These are phyloP conservation scores for Pseudoturritis turrita DNA, from an alignment of 345 rosid species.

Conservation along the genomic window DNA sequence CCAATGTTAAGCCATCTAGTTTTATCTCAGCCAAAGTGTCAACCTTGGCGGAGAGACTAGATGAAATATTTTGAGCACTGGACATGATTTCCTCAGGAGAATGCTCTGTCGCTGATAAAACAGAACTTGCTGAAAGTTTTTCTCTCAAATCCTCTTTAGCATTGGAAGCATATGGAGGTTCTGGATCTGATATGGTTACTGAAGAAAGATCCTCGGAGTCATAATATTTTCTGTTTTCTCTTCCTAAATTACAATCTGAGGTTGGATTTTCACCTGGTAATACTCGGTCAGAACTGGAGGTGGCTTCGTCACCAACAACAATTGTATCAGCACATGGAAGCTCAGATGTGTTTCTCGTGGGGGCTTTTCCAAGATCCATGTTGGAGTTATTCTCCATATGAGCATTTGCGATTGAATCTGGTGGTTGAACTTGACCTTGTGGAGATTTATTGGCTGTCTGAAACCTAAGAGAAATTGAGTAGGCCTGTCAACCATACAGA, in stretches of 20 bases:
- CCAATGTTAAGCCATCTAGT: slow-evolving; percentile 34
- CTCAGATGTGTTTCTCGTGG: slow-evolving; percentile 23
- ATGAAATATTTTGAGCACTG: slow-evolving; percentile 23
- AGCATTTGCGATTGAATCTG: background rate
- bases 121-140: background rate
- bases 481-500: slow-evolving; percentile 8
- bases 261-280: slow-evolving; percentile 7
- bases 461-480: slow-evolving; percentile 37
- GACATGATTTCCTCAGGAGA: background rate
- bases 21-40: slow-evolving; percentile 35
- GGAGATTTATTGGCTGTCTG: slow-evolving; percentile 30
- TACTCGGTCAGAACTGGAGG: slow-evolving; percentile 20
- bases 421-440: slow-evolving; percentile 36
- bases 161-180: slow-evolving; percentile 7
- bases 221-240: slow-evolving; percentile 14
- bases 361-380: slow-evolving; percentile 22
- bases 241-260: slow-evolving; percentile 20
- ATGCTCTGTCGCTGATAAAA: slow-evolving; percentile 6
- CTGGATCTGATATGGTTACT: slow-evolving; percentile 13
- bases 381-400: slow-evolving; percentile 11
- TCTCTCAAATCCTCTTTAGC: slow-evolving; percentile 10
- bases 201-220: slow-evolving; percentile 8
- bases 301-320: slow-evolving; percentile 27
- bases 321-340: slow-evolving; percentile 27
- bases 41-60: slow-evolving; percentile 26